A percentile compares a stretch with the other conserved stretches of the same genome.
Conservation (phyloP, 305 asterid species). For the Fraxinus sp. region DNA sequence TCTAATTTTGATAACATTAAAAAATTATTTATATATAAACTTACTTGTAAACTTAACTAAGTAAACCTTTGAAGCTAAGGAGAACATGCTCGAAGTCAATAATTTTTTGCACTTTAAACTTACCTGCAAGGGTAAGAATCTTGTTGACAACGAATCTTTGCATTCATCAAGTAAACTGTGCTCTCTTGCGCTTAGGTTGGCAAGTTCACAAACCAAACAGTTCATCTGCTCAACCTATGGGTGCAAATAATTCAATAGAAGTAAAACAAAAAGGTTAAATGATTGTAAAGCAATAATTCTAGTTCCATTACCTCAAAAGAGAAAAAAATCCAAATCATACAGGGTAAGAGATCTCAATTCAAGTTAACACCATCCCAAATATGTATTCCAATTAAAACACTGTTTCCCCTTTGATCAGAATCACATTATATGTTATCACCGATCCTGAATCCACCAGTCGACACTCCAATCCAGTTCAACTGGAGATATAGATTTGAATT, state of each 20-base stretch:
- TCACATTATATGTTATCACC: not conserved
- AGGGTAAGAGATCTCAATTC: not conserved
- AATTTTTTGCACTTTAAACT: not conserved
- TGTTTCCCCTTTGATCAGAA: not conserved
- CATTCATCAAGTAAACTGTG: slow-evolving; percentile 54
- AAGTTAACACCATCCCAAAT: not conserved
- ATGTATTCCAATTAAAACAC: not conserved
- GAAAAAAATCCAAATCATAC: not conserved
- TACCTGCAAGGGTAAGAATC: slow-evolving; percentile 65
- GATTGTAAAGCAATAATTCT: not conserved
- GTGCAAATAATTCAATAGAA: slow-evolving; percentile 1
- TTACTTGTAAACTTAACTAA: not conserved
- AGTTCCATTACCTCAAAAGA: not conserved
- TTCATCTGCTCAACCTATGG: slow-evolving; percentile 70
- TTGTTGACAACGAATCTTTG: slow-evolving; percentile 52
- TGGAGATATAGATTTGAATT: not conserved
- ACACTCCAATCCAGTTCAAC: not conserved
- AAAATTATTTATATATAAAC: slow-evolving; percentile 19
- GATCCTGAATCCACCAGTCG: not conserved
- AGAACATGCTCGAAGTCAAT: not conserved
- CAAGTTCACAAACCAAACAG: slow-evolving; percentile 53
- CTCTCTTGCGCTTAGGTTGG: slow-evolving; percentile 51
- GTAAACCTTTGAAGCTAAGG: not conserved
- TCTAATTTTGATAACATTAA: slow-evolving; percentile 35
- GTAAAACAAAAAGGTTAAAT: not conserved